Evolutionary conservation across 306 rosid species (phyloP), one percentile per base, ranked within the genome.

Genomic region (Medicago lupulina): DNA sequence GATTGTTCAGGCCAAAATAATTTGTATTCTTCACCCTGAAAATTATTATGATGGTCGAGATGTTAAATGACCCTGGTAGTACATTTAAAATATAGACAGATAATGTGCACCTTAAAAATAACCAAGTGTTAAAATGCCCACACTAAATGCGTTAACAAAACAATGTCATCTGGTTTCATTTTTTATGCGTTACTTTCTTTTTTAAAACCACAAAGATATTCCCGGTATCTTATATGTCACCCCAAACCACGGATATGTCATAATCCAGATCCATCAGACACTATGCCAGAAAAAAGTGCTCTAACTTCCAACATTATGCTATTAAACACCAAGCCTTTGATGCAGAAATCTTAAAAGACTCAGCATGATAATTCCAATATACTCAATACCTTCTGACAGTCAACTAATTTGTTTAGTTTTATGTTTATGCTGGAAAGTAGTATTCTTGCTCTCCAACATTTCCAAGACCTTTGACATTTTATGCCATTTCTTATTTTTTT

Each of bases 1-100:
- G 97, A 87, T 80, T 76, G 92, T 77, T 95, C 93, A 1, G 98
- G 97, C 98, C 98, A 95, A 83, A 92, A 87, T 53, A 95, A 77
- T 85, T 88, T 92, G 80, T 95, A 92, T 75, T 88, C 90, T 86
- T 95, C 98, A 47, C 98, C 97, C 98, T 95, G 83, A 39, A 67
- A 79, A 71, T 67, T 59, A 67, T 34, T n/a, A 71, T 8, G 55
- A 69, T 73, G 68, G 9, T 72, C 28, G 49, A 75, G 59, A 78
- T 62, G 75, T 60, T 38, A 50, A 19, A 69, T 8, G 15, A 34
- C 36, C 49, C 25, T 57, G 9, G 8, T 28, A 73, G 21, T 51
- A 72, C 66, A 61, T 61, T 67, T 58, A 73, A 54, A 76, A 16
- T 64, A 46, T 19, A 54, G 8, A 43, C 39, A 12, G 1, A 67